phyloP scores from a whole-genome alignment of 352 stramenopile species.

The Phytophthora lateralis region DNA sequence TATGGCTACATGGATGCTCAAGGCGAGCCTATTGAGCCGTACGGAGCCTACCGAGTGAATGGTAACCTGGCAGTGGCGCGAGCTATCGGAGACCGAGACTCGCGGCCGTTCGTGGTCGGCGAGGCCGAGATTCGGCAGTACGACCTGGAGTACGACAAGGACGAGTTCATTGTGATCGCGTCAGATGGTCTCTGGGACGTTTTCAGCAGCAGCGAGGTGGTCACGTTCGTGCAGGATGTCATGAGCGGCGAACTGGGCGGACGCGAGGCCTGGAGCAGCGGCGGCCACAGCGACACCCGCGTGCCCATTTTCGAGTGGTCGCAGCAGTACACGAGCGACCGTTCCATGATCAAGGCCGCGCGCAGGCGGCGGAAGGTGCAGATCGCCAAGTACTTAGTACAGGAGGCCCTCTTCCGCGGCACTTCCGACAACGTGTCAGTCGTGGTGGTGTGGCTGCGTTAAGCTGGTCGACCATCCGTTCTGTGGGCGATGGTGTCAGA shows the following conservation, averaged over 20 bases:
- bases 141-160: conserved; percentile 73
- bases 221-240: conserved; percentile 92
- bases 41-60: conserved; percentile 93
- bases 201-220: conserved; percentile 91
- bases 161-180: conserved; percentile 94
- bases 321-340: conserved; percentile 90
- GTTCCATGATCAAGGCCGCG: conserved; percentile 90
- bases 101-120: conserved; percentile 84
- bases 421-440: conserved; percentile 93
- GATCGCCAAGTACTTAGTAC: conserved; percentile 92
- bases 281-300: conserved; percentile 80
- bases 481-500: no score
- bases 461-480: conserved; percentile 1
- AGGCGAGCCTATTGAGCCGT: conserved; percentile 87
- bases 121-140: conserved; percentile 85
- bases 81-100: conserved; percentile 90
- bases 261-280: conserved; percentile 80
- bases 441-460: conserved; percentile 90
- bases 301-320: conserved; percentile 91
- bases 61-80: conserved; percentile 91
- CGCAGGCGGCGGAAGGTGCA: conserved; percentile 87
- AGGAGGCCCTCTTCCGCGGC: conserved; percentile 90
- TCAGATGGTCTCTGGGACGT: conserved; percentile 95
- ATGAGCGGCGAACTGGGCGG: conserved; percentile 84
- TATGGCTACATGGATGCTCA: conserved; percentile 86